Conservation (phyloP, 176 grass and related monocot species). For the Secale cereale region DNA sequence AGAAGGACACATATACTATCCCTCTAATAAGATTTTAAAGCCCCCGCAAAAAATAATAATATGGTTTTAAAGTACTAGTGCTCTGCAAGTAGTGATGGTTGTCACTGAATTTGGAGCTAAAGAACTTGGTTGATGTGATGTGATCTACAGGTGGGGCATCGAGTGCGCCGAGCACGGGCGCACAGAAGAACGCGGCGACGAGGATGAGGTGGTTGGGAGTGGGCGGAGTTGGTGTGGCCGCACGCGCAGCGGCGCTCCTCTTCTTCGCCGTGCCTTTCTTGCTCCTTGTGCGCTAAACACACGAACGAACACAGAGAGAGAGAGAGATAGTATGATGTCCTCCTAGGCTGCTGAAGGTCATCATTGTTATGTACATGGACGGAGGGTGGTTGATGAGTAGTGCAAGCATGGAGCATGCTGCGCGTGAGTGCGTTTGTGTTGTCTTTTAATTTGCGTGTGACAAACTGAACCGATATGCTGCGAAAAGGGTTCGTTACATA, state of each 20-base stretch:
- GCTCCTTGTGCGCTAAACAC: background rate
- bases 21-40: no score
- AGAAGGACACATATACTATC: no score
- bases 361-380: background rate
- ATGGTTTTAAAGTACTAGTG: no score
- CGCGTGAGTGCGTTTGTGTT: no score
- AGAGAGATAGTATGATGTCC: background rate
- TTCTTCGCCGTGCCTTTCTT: constrained; percentile 22
- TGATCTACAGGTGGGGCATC: constrained; percentile 30
- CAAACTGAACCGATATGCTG: no score
- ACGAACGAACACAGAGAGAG: background rate
- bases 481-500: no score
- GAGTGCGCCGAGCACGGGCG: background rate
- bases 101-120: no score
- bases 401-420: no score
- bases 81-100: no score
- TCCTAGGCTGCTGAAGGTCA: background rate
- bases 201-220: constrained; percentile 37
- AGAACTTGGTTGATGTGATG: background rate
- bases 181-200: constrained; percentile 24
- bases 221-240: constrained; percentile 26
- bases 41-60: no score
- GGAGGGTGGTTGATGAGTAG: no score
- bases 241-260: constrained; percentile 28
- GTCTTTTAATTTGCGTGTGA: no score